Evolutionary conservation across 2,329 filamentous ascomycete species (phyloP), one percentile per base, ranked within the genome.

Genomic region (Alternaria gaisen): DNA sequence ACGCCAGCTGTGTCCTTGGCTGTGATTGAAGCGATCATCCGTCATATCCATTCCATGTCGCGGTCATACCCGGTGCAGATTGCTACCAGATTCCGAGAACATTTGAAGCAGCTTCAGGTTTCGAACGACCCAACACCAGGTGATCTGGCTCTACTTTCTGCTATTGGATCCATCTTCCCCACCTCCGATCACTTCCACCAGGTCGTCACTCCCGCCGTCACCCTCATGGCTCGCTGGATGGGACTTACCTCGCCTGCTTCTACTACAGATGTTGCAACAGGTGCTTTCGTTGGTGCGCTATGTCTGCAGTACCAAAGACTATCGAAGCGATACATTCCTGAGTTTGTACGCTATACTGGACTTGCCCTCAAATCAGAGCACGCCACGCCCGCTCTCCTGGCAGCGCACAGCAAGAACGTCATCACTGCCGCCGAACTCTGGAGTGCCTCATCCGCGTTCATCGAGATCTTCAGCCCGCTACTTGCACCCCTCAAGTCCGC

Each of bases 161-260:
- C 92, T 0, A 87, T 97, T 61, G 88, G 90, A 41, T 89, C 88
- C 2, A 91, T 96, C 54, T 99, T 97, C 73, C 94, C 95, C 5
- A 97, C 95, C 0, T 97, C 94, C 0, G 95, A 99, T 79, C 94
- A 98, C 80, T 99, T 98, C 79, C 95, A 99, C 72, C 91, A 95
- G 70, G 92, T 98, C 36, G 91, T 93, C 41, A 99, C 95, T 2
- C 95, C 95, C 2, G 91, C 94, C 0, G 91, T 93, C 79, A 87
- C 97, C 5, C 86, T 90, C n/a, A 92, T 98, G 79, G 87, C 87
- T 12, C 88, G 92, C 56, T 97, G 91, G 79, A 85, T 99, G 26
- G 92, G 91, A 1, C 88, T 97, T 69, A 92, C 89, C 57, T 84
- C 90, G 0, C 88, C 93, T 0, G 83, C 87, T 43, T 83, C 81